These are phyloP conservation scores for Pythium apleroticum DNA, from an alignment of 352 stramenopile genomes.

Conservation along the genomic window DNA sequence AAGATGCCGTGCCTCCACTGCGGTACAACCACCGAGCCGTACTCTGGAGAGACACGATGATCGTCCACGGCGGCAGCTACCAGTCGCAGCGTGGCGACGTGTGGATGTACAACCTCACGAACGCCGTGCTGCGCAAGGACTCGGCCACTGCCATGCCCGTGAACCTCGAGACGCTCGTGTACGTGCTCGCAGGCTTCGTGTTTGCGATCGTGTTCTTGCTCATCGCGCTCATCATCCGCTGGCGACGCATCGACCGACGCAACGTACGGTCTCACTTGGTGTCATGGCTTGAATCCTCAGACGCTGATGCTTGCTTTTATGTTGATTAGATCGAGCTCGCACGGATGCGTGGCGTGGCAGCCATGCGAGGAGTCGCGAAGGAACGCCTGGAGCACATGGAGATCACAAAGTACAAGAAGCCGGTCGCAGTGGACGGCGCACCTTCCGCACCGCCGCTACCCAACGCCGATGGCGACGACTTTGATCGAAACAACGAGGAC, in stretches of 20 bases:
- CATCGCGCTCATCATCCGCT: conserved; percentile 59
- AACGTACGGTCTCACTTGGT: conserved; percentile 40
- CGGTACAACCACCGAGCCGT: conserved; percentile 68
- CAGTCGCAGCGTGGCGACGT: conserved; percentile 65
- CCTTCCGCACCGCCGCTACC: conserved; percentile 9
- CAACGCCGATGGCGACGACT: neutral
- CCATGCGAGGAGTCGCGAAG: conserved; percentile 55
- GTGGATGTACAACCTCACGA: conserved; percentile 68
- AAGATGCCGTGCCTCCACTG: conserved; percentile 38
- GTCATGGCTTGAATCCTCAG: neutral
- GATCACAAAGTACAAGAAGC: conserved; percentile 64
- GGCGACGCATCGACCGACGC: conserved; percentile 55
- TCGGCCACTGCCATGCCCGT: conserved; percentile 34
- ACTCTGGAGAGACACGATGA: conserved; percentile 54
- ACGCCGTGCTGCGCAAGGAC: conserved; percentile 30
- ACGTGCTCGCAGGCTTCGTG: conserved; percentile 69
- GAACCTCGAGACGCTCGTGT: conserved; percentile 68
- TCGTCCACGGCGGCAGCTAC: conserved; percentile 74
- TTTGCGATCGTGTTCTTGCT: conserved; percentile 59
- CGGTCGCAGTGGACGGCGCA: conserved; percentile 3
- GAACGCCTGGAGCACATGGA: conserved; percentile 61
- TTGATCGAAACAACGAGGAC: conserved; percentile 45
- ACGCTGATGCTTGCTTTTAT: conserved; percentile 4
- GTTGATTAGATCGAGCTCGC: conserved; percentile 46
- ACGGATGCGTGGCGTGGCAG: conserved; percentile 38